Percentiles rank a stretch among this genome's conserved stretches.
Evolutionary conservation across 257 asterid species (phyloP).

Genomic region (Orobanche coerulescens): DNA sequence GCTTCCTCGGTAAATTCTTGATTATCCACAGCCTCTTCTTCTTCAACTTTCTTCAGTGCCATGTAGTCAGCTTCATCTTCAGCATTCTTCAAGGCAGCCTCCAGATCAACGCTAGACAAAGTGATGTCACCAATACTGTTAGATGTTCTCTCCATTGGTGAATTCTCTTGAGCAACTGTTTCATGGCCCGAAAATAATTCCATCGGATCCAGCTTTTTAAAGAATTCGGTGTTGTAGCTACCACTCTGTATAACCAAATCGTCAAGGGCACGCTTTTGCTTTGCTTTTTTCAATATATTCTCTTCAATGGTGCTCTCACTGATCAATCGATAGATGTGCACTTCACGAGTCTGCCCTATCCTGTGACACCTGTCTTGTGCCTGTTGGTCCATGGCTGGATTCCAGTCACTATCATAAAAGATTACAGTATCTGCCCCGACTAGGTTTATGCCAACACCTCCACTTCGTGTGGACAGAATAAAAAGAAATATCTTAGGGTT

Average conservation of each 20-base stretch:
- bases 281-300: constrained; percentile 90
- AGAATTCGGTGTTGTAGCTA: constrained; percentile 88
- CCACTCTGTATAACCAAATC: constrained; percentile 95
- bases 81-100: constrained; percentile 92
- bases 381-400: constrained; percentile 99
- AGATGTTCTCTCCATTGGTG: constrained; percentile 35
- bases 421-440: constrained; percentile 99
- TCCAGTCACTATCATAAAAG: constrained; percentile 99
- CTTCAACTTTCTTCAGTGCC: constrained; percentile 96
- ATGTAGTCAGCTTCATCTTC: constrained; percentile 99
- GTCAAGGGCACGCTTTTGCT: constrained; percentile 94
- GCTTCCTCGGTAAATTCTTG: constrained; percentile 97
- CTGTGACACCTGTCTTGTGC: constrained; percentile 99
- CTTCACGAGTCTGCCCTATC: constrained; percentile 99
- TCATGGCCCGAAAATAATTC: constrained; percentile 79
- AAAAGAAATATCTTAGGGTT: constrained; percentile 86
- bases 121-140: constrained; percentile 40
- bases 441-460: constrained; percentile 97
- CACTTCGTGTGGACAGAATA: constrained; percentile 96
- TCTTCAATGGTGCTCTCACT: constrained; percentile 99
- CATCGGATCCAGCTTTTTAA: constrained; percentile 88
- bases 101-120: constrained; percentile 80
- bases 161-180: constrained; percentile 32
- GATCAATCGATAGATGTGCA: constrained; percentile 83
- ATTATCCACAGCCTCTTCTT: constrained; percentile 98